phyloP scores from a whole-genome alignment of 2,329 filamentous ascomycete species.

The Alternaria gaisen region DNA sequence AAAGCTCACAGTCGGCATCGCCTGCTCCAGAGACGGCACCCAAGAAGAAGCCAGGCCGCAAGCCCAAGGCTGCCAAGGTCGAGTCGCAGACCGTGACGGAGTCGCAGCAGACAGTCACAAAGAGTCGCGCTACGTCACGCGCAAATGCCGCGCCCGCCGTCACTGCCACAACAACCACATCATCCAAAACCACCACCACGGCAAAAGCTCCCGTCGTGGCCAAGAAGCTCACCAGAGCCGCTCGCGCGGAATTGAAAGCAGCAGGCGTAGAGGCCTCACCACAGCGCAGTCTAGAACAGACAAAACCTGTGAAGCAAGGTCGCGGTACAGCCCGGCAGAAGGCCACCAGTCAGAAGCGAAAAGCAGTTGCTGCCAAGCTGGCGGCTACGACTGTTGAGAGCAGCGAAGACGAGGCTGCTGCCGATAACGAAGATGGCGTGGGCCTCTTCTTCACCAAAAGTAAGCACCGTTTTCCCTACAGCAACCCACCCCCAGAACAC shows the following conservation, averaged over 20 bases:
- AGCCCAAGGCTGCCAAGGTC: constrained; percentile 22
- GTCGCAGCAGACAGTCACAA: constrained; percentile 16
- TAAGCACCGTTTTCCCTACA: constrained; percentile 22
- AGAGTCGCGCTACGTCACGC: constrained; percentile 21
- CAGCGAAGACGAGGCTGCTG: constrained; percentile 21
- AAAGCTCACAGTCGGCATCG: constrained; percentile 9
- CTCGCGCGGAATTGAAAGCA: constrained; percentile 20
- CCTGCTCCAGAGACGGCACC: constrained; percentile 14
- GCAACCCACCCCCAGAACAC: not conserved
- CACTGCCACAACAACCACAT: constrained; percentile 18
- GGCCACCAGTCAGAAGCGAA: constrained; percentile 16
- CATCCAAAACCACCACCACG: constrained; percentile 1
- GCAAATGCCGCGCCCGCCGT: constrained; percentile 17
- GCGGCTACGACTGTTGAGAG: constrained; percentile 19
- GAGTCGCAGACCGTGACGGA: constrained; percentile 20
- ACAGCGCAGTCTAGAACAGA: constrained; percentile 24
- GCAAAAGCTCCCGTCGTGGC: constrained; percentile 8
- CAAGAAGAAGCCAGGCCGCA: constrained; percentile 20
- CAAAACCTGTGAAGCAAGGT: constrained; percentile 20
- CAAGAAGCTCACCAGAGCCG: constrained; percentile 25
- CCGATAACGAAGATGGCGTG: constrained; percentile 22
- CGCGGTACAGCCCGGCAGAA: constrained; percentile 13
- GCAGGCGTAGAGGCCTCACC: constrained; percentile 25
- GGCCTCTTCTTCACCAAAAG: constrained; percentile 33
- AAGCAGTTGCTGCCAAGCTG: constrained; percentile 12